phyloP scores from a whole-genome alignment of 306 rosid species.

The Glycine latifolia region DNA sequence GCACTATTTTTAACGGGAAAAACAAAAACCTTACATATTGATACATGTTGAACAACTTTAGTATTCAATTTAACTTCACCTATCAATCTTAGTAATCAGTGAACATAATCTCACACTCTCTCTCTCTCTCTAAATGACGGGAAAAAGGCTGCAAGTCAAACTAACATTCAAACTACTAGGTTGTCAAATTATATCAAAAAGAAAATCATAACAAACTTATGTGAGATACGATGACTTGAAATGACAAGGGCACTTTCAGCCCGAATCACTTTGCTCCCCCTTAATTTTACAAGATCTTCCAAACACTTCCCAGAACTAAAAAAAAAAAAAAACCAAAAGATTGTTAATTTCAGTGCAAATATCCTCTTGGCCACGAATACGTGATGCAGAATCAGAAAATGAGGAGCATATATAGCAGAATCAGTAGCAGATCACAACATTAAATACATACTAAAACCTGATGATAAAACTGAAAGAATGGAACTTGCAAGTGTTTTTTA shows the following conservation, averaged over 20 bases:
- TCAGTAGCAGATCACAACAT: neutral
- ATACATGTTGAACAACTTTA: constrained; percentile 11
- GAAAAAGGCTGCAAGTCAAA: neutral
- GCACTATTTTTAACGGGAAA: neutral
- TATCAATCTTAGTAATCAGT: neutral
- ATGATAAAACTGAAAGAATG: neutral
- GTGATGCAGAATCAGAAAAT: constrained; percentile 10
- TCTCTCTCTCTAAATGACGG: constrained; percentile 13
- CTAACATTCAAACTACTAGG: no score
- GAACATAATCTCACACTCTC: neutral
- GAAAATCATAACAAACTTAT: constrained; percentile 11
- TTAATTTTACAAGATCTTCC: constrained; percentile 6
- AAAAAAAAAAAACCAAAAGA: neutral
- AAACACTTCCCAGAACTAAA: constrained; percentile 6
- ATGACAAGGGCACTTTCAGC: constrained; percentile 13
- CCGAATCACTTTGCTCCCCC: neutral
- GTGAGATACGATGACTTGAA: constrained; percentile 5
- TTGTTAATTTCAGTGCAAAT: neutral
- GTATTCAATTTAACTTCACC: constrained; percentile 31
- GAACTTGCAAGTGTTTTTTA: constrained; percentile 31
- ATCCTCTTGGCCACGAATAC: neutral
- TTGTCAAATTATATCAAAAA: constrained; percentile 6
- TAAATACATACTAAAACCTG: neutral
- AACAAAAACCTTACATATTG: neutral
- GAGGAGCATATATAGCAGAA: neutral